A percentile compares a stretch with the other conserved stretches of the same genome.
Conservation (phyloP, 768 basidiomycete species). For the Naganishia vishniacii region DNA sequence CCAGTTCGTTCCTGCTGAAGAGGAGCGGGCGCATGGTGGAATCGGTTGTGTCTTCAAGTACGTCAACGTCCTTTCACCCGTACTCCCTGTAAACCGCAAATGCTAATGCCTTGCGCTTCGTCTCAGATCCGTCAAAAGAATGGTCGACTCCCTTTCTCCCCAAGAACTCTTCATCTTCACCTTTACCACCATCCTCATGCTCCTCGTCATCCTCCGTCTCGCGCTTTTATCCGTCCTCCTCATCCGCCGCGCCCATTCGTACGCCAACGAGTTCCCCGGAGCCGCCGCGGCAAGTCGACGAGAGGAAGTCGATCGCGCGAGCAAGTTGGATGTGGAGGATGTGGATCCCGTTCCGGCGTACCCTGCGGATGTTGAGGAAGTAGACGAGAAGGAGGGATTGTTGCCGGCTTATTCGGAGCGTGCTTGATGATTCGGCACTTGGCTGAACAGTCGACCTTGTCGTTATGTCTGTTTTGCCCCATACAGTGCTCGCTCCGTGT, state of each 20-base stretch:
- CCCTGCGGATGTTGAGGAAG: background rate
- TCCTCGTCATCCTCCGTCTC: slow-evolving; percentile 19
- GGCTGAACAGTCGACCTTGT: background rate
- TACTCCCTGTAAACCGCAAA: background rate
- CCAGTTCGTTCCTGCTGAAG: background rate
- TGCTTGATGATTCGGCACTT: background rate
- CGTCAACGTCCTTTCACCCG: background rate
- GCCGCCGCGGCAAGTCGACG: background rate
- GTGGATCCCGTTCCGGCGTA: background rate
- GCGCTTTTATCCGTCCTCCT: slow-evolving; percentile 1
- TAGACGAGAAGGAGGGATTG: slow-evolving; percentile 1
- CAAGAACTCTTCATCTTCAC: slow-evolving; percentile 11
- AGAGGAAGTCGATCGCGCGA: background rate
- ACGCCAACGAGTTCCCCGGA: slow-evolving; percentile 10
- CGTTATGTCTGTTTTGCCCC: too few relatives aligned
- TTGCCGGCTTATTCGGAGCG: slow-evolving; percentile 11
- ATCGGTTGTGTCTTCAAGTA: slow-evolving; percentile 10
- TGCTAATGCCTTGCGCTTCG: background rate
- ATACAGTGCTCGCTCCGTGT: too few relatives aligned
- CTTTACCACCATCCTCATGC: background rate
- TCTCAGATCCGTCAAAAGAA: background rate
- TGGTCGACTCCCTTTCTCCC: background rate
- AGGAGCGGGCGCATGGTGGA: slow-evolving; percentile 1
- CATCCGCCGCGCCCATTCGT: slow-evolving; percentile 3
- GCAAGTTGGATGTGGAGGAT: background rate